phyloP scores from a whole-genome alignment of 2,329 filamentous ascomycete genomes.

The Trichophyton verrucosum region DNA sequence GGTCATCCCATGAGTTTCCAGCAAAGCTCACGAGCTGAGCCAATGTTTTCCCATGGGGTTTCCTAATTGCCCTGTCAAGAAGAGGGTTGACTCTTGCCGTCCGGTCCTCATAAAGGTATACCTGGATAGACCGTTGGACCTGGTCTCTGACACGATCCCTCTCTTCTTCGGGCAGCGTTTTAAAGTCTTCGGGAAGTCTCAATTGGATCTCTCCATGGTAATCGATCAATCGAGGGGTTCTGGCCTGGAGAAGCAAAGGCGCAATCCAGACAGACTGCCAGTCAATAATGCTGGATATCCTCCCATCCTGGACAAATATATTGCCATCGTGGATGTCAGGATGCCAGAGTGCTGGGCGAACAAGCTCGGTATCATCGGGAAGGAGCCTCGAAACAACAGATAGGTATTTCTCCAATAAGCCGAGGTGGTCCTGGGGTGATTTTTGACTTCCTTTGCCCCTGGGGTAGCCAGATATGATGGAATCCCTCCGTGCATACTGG shows the following conservation, averaged over 20 bases:
- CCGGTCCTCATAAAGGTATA: constrained; percentile 19
- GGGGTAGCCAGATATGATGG: not conserved
- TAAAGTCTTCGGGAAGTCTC: constrained; percentile 16
- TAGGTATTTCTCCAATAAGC: constrained; percentile 7
- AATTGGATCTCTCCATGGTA: constrained; percentile 19
- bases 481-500: not conserved
- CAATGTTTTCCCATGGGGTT: constrained; percentile 12
- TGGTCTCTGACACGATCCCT: constrained; percentile 9
- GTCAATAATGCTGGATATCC: constrained; percentile 28
- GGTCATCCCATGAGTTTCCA: constrained; percentile 20
- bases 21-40: constrained; percentile 18
- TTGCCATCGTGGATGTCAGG: constrained; percentile 29
- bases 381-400: not conserved
- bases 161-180: constrained; percentile 13
- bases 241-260: constrained; percentile 3
- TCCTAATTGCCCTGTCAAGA: constrained; percentile 16
- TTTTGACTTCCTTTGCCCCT: constrained; percentile 7
- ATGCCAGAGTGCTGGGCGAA: constrained; percentile 28
- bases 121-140: constrained; percentile 12
- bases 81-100: constrained; percentile 18
- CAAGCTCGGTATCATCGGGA: constrained; percentile 12
- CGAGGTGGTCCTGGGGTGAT: not conserved
- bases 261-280: constrained; percentile 4
- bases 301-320: constrained; percentile 25
- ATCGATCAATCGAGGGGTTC: constrained; percentile 6